phyloP scores from a whole-genome alignment of 2,329 filamentous ascomycete species.

The Exophiala calicioides region DNA sequence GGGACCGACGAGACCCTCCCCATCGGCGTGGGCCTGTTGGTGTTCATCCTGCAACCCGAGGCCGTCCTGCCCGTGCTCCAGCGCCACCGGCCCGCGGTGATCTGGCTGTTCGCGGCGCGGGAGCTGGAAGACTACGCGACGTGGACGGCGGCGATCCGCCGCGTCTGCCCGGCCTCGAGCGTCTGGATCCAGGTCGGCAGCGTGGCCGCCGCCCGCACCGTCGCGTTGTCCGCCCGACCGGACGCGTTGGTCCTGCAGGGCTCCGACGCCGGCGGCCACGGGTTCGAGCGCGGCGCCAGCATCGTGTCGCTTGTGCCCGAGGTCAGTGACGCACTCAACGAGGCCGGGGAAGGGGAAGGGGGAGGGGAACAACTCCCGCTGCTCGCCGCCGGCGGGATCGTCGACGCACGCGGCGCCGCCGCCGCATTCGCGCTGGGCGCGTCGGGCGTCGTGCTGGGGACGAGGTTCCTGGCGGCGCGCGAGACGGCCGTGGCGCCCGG shows the following conservation, averaged over 20 bases:
- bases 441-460: constrained; percentile 61
- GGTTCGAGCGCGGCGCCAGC: constrained; percentile 46
- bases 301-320: constrained; percentile 54
- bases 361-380: too few species aligned
- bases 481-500: constrained; percentile 50
- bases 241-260: constrained; percentile 17
- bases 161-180: constrained; percentile 39
- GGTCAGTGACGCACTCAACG: constrained; percentile 43
- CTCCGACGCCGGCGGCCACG: constrained; percentile 56
- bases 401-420: constrained; percentile 52
- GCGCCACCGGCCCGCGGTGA: constrained; percentile 37
- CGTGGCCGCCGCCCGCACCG: constrained; percentile 47
- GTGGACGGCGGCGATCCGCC: constrained; percentile 49
- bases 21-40: constrained; percentile 43
- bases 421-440: constrained; percentile 55
- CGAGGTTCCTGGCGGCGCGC: constrained; percentile 58
- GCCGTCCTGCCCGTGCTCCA: constrained; percentile 27
- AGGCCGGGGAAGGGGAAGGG: background rate
- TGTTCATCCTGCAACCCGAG: constrained; percentile 33
- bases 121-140: constrained; percentile 34
- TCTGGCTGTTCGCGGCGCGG: constrained; percentile 42
- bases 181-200: constrained; percentile 57
- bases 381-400: constrained; percentile 56
- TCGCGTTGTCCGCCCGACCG: constrained; percentile 31
- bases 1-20: constrained; percentile 32